Evolutionary conservation across 2,329 filamentous ascomycete genomes (phyloP).

Genomic region (Ceratocystis cubensis): DNA sequence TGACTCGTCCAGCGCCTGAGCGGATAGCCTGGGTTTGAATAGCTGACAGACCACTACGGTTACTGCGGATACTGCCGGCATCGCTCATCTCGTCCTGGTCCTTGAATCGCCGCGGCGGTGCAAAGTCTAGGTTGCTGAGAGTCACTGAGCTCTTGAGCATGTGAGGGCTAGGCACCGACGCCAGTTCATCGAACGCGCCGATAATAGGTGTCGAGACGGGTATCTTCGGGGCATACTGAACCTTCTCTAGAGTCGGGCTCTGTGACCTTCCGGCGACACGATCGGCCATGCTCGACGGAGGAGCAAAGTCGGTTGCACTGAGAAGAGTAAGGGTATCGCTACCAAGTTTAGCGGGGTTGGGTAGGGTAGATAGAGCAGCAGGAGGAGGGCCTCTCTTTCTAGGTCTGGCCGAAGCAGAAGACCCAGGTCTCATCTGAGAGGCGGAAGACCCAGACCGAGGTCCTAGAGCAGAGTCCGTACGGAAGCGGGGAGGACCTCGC

Average conservation of each 20-base stretch:
- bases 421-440: constrained; percentile 41
- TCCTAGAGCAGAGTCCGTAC: constrained; percentile 16
- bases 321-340: constrained; percentile 65
- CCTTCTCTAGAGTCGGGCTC: constrained; percentile 49
- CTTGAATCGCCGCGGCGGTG: constrained; percentile 62
- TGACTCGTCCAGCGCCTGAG: constrained; percentile 73
- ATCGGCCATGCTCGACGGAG: constrained; percentile 54
- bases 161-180: constrained; percentile 77
- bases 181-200: constrained; percentile 76
- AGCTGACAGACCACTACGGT: constrained; percentile 59
- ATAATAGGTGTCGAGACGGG: constrained; percentile 65
- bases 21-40: constrained; percentile 60
- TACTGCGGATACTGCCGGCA: constrained; percentile 52
- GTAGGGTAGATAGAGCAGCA: constrained; percentile 57
- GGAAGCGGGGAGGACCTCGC: constrained; percentile 31
- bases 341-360: constrained; percentile 71
- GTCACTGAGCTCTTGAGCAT: constrained; percentile 63
- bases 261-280: constrained; percentile 56
- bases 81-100: constrained; percentile 49
- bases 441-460: constrained; percentile 29
- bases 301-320: constrained; percentile 71
- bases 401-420: constrained; percentile 45
- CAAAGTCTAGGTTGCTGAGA: constrained; percentile 71
- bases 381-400: constrained; percentile 48
- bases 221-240: constrained; percentile 63